These are phyloP conservation scores for Zygnema cylindricum DNA, from an alignment of 139 green algal species.

Conservation along the genomic window DNA sequence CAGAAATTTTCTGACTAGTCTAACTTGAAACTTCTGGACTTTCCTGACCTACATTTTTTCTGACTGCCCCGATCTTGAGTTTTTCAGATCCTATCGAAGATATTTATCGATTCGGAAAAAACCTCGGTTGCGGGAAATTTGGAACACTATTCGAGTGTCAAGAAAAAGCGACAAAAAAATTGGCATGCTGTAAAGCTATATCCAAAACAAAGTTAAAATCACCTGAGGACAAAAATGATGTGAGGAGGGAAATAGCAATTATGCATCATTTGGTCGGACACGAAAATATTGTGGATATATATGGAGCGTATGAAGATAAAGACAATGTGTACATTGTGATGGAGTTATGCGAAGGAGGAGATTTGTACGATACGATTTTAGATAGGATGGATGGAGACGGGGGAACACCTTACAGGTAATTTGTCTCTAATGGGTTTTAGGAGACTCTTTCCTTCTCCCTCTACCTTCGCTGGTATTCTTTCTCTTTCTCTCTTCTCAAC, in stretches of 20 bases:
- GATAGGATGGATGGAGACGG: constrained; percentile 9
- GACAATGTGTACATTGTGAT: constrained; percentile 34
- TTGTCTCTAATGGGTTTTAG: too few species aligned
- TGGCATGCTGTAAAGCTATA: constrained; percentile 90
- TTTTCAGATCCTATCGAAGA: too few species aligned
- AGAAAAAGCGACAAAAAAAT: constrained; percentile 49
- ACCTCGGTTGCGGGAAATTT: constrained; percentile 31
- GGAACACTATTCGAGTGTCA: too few species aligned
- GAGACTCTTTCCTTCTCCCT: too few species aligned
- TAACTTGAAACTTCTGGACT: too few species aligned
- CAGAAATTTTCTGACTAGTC: too few species aligned
- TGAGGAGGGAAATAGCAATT: constrained; percentile 91
- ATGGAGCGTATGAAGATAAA: constrained; percentile 53
- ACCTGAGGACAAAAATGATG: constrained; percentile 91
- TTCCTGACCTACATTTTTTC: too few species aligned
- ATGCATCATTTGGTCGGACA: constrained; percentile 90
- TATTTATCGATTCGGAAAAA: too few species aligned
- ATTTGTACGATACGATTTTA: constrained; percentile 32
- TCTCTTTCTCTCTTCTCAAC: too few species aligned
- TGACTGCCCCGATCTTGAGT: too few species aligned
- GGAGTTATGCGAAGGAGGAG: constrained; percentile 60
- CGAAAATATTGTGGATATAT: constrained; percentile 78
- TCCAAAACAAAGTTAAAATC: constrained; percentile 86
- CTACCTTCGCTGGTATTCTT: too few species aligned
- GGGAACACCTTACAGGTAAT: constrained; percentile 19